Percentiles rank a stretch among this genome's conserved stretches.
These are phyloP conservation scores for Pseudogymnoascus sp. DNA, from an alignment of 2,329 filamentous ascomycete genomes.

Conservation along the genomic window DNA sequence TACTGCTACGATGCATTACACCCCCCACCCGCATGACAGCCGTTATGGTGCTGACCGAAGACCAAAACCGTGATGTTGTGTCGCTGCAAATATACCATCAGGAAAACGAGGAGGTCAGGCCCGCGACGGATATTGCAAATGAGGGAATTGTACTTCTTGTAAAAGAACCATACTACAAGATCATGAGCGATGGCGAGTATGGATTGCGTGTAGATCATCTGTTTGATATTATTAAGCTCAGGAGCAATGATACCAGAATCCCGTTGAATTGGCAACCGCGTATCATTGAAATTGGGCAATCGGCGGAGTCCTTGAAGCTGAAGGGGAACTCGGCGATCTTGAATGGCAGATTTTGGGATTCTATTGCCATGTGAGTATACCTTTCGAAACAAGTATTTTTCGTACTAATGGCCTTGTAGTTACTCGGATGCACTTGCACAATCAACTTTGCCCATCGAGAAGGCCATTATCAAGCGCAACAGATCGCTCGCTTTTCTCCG, in stretches of 20 bases:
- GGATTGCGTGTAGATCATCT: constrained; percentile 46
- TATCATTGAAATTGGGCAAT: constrained; percentile 21
- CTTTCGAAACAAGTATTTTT: constrained; percentile 25
- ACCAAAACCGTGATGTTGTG: constrained; percentile 20
- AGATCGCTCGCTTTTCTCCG: constrained; percentile 30
- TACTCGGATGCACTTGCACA: constrained; percentile 16
- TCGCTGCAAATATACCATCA: constrained; percentile 35
- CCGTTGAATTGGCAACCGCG: constrained; percentile 34
- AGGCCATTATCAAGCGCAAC: constrained; percentile 27
- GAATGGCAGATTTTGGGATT: constrained; percentile 23
- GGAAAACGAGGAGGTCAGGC: constrained; percentile 32
- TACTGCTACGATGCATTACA: constrained; percentile 21
- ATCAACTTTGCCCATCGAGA: constrained; percentile 27
- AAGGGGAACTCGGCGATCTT: constrained; percentile 17
- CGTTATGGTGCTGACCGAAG: constrained; percentile 24
- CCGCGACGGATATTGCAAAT: constrained; percentile 30
- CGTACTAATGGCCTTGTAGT: constrained; percentile 24
- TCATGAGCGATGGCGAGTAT: constrained; percentile 33
- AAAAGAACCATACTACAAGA: constrained; percentile 49
- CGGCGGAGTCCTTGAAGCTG: constrained; percentile 14
- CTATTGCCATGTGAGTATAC: constrained; percentile 12
- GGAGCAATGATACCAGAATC: constrained; percentile 31
- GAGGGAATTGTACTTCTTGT: constrained; percentile 33
- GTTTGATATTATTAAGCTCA: constrained; percentile 39
- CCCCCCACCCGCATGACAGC: constrained; percentile 22